Evolutionary conservation across 2,329 filamentous ascomycete genomes (phyloP).

Genomic region (Venturia asperata): DNA sequence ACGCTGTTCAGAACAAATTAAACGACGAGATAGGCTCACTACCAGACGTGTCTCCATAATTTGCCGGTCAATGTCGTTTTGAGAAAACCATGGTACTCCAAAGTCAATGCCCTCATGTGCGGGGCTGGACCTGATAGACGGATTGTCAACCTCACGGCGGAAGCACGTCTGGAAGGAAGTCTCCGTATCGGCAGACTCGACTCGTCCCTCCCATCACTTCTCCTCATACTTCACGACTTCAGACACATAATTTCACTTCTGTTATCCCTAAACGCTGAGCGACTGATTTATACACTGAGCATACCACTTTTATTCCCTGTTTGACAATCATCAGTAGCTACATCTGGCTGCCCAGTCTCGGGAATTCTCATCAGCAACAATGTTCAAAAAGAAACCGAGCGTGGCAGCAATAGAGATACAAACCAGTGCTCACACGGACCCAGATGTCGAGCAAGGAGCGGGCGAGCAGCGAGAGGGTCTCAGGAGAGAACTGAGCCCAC

Average conservation of each 20-base stretch:
- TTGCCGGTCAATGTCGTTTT: neutral
- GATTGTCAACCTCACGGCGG: neutral
- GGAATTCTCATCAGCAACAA: neutral
- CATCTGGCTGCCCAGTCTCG: neutral
- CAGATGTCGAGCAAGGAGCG: neutral
- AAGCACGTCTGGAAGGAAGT: neutral
- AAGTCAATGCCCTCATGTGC: neutral
- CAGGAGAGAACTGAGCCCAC: conserved; percentile 7
- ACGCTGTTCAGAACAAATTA: neutral
- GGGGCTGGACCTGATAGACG: neutral
- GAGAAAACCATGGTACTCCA: neutral
- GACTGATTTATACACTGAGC: neutral
- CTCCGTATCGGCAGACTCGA: neutral
- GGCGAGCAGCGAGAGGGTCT: neutral
- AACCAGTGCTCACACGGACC: neutral
- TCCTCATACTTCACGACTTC: too few relatives aligned
- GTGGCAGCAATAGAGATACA: neutral
- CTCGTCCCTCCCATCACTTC: neutral
- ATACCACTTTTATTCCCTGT: neutral
- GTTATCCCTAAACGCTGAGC: neutral
- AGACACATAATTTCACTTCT: neutral
- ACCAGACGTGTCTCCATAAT: neutral
- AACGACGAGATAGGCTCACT: neutral
- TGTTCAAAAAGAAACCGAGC: neutral
- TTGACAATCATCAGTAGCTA: neutral